Conservation (phyloP, 179 eudicot genomes). For the Kewa caespitosa region DNA sequence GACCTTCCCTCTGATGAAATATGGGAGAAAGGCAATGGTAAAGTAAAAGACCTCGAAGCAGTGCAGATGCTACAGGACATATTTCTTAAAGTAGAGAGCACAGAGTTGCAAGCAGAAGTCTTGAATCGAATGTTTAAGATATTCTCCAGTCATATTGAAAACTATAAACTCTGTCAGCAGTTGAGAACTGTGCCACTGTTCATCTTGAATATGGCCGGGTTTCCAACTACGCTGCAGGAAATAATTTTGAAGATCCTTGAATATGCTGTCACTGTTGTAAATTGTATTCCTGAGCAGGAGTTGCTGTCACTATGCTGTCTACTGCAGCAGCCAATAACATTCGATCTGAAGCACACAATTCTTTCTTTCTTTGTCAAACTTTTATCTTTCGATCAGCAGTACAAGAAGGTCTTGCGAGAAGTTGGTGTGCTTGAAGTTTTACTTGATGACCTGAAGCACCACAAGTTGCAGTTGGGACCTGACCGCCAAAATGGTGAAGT, state of each 20-base stretch:
- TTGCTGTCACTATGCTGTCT: conserved; percentile 97
- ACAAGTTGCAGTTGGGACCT: conserved; percentile 67
- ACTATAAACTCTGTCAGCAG: conserved; percentile 89
- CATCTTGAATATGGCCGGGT: conserved; percentile 92
- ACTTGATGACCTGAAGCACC: conserved; percentile 92
- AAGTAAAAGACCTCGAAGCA: conserved; percentile 95
- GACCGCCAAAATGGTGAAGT: conserved; percentile 49
- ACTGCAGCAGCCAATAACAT: conserved; percentile 80
- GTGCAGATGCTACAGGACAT: conserved; percentile 98
- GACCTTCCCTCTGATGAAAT: conserved; percentile 53
- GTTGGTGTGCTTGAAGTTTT: conserved; percentile 98
- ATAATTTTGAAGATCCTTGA: conserved; percentile 94
- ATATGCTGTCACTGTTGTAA: conserved; percentile 98
- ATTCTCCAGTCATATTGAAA: conserved; percentile 94
- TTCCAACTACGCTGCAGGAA: conserved; percentile 82
- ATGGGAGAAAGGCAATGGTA: conserved; percentile 74
- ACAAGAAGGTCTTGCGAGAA: conserved; percentile 91
- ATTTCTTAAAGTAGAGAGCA: conserved; percentile 86
- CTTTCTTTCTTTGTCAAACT: conserved; percentile 91
- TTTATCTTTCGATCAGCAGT: conserved; percentile 91
- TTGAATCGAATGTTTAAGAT: conserved; percentile 94
- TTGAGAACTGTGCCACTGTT: conserved; percentile 92
- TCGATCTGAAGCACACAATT: conserved; percentile 74
- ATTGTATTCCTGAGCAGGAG: conserved; percentile 98
- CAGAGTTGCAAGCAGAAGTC: conserved; percentile 90